A percentile compares a stretch with the other conserved stretches of the same genome.
Conservation (phyloP, 129 eudicot genomes). For the Arctium lappa region DNA sequence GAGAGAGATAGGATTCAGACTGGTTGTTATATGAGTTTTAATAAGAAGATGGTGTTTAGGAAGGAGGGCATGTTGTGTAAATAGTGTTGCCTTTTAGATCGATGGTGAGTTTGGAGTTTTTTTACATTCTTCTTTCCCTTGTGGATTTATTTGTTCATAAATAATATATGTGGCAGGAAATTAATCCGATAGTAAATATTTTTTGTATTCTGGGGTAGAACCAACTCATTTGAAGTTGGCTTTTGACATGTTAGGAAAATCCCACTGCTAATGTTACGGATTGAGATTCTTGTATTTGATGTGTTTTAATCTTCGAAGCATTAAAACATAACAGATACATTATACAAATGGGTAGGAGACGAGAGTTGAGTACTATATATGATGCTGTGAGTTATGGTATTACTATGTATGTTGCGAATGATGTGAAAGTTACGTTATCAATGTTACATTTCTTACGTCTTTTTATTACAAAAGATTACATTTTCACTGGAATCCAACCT, state of each 20-base stretch:
- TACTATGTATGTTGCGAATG: no score
- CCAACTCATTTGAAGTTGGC: neutral
- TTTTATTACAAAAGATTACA: no score
- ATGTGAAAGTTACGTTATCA: no score
- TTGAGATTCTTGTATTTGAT: neutral
- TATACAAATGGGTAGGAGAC: no score
- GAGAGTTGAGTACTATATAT: no score
- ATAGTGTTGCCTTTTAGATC: conserved; percentile 22
- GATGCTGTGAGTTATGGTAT: no score
- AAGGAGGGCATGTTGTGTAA: conserved; percentile 10
- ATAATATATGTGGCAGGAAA: conserved; percentile 11
- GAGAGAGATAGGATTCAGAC: neutral
- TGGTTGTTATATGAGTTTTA: neutral
- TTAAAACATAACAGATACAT: neutral
- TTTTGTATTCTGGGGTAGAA: neutral
- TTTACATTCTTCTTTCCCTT: neutral
- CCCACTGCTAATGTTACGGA: neutral
- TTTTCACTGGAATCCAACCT: no score
- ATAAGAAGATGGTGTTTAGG: conserved; percentile 5
- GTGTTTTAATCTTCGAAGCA: neutral
- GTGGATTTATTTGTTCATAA: conserved; percentile 16
- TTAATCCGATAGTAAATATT: neutral
- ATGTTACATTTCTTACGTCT: no score
- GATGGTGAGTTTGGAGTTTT: conserved; percentile 15
- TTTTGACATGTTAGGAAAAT: neutral